phyloP scores from a whole-genome alignment of 208 protist species.

The Perkinsela sp. region DNA sequence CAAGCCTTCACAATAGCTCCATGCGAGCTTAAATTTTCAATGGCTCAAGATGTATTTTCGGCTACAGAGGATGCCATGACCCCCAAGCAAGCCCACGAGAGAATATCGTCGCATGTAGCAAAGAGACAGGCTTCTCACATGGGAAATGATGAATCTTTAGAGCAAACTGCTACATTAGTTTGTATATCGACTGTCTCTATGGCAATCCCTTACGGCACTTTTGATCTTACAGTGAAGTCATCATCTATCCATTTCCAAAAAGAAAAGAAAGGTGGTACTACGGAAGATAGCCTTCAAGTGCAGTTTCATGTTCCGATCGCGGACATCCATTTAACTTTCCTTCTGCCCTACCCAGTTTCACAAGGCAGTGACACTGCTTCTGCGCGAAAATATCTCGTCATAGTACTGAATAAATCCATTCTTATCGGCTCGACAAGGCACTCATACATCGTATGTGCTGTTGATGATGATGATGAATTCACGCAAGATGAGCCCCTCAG shows the following conservation, averaged over 20 bases:
- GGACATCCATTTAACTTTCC: background rate
- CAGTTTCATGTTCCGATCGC: background rate
- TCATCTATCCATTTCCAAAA: background rate
- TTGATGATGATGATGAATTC: constrained; percentile 1
- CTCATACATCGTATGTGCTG: background rate
- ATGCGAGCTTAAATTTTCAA: background rate
- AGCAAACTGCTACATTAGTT: background rate
- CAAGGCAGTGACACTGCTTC: background rate
- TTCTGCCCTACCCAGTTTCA: background rate
- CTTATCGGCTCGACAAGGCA: background rate
- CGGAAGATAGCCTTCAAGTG: background rate
- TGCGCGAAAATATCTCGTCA: background rate
- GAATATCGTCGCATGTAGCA: background rate
- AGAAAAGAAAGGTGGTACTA: background rate
- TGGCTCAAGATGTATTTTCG: background rate
- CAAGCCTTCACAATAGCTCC: background rate
- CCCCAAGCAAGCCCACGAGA: background rate
- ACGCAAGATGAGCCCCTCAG: background rate
- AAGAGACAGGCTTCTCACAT: background rate
- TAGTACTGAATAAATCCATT: background rate
- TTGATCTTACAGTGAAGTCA: background rate
- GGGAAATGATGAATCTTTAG: background rate
- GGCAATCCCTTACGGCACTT: background rate
- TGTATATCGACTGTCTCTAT: background rate
- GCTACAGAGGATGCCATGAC: background rate